Evolutionary conservation across 148 eudicot species (phyloP), one percentile per base, ranked within the genome.

Genomic region (Rhododendron simsii): DNA sequence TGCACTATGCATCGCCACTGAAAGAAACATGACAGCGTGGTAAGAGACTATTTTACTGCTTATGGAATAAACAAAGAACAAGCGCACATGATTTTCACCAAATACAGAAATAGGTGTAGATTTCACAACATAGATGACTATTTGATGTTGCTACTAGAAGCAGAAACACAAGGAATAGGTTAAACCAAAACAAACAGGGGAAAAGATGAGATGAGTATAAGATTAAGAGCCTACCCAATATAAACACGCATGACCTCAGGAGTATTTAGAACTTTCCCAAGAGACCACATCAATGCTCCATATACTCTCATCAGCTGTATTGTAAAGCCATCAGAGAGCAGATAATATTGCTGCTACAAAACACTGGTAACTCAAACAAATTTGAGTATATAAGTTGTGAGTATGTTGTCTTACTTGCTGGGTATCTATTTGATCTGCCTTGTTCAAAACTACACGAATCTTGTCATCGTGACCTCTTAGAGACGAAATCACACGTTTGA

Each of bases 201-300:
- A 79, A 28, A 78, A n/a, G 37, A 79, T 4, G 59, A 50, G 28
- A 48, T 23, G 83, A 6, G 61, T 5, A 74, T 12, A 78, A 37
- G 15, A 41, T 39, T 63, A 51, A 82, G 65, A 69, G 84, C 89
- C 18, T 93, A 98, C 99, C 99, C 99, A 84, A 98, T 95, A 81
- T 98, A 98, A 75, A 98, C 99, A 85, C 99, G 98, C 74, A 86
- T 88, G 84, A 98, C 99, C 91, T 98, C 99, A 5, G 99, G 98
- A 65, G 99, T 98, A 84, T 98, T 95, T 53, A 98, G 89, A 81
- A 98, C 99, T 89, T 95, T 98, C 65, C 99, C 99, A 69, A 98
- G 95, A 45, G 99, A 98, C 99, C 99, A 98, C 99, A 98, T 98
- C 89, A 98, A 87, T 59, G 99, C 99, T 82, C 99, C 99, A 91